These are phyloP conservation scores for Hippophae gyantsensis DNA, from an alignment of 306 rosid genomes.

Conservation along the genomic window DNA sequence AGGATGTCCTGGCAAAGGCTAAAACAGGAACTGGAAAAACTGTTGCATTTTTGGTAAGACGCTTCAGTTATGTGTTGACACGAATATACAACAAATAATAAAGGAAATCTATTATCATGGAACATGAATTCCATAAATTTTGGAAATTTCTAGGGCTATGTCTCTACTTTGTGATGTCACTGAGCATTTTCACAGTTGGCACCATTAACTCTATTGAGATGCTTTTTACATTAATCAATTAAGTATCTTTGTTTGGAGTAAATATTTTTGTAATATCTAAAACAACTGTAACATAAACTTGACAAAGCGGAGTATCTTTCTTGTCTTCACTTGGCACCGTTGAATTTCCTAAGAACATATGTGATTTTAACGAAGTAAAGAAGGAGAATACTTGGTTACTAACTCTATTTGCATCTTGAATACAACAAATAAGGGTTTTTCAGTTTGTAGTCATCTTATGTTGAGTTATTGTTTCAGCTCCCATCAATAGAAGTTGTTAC, in stretches of 20 bases:
- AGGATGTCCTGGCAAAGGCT: slow-evolving; percentile 97
- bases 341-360: not conserved
- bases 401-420: too few relatives aligned
- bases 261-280: too few relatives aligned
- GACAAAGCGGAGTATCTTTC: too few relatives aligned
- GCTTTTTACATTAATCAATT: too few relatives aligned
- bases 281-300: too few relatives aligned
- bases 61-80: slow-evolving; percentile 7
- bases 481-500: slow-evolving; percentile 83
- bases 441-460: slow-evolving; percentile 19
- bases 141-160: too few relatives aligned
- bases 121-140: too few relatives aligned
- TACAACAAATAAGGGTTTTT: not conserved
- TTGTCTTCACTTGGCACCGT: not conserved
- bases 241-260: not conserved
- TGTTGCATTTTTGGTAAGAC: slow-evolving; percentile 87
- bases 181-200: not conserved
- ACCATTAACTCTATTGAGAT: not conserved
- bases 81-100: not conserved
- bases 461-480: slow-evolving; percentile 47
- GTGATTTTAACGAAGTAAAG: not conserved
- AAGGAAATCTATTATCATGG: too few relatives aligned
- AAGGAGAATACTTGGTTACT: not conserved
- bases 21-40: slow-evolving; percentile 98
- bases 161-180: too few relatives aligned